phyloP scores from a whole-genome alignment of 257 asterid genomes.

The Cynanchum wilfordii region DNA sequence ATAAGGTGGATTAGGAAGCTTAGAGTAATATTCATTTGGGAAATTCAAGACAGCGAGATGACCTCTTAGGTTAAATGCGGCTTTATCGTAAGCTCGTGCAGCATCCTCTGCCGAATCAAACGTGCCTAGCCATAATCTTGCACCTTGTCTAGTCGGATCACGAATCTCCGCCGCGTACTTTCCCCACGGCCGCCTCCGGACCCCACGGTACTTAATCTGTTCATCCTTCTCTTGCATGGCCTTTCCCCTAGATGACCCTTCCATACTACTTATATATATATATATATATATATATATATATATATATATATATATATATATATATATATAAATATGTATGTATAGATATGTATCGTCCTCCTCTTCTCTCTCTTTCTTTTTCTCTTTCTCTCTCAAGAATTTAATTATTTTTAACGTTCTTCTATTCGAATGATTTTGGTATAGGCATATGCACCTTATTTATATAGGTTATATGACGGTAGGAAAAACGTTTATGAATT shows the following conservation, averaged over 20 bases:
- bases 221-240: slow-evolving; percentile 20
- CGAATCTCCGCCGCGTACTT: slow-evolving; percentile 90
- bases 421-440: background rate
- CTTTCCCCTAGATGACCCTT: slow-evolving; percentile 11
- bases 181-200: slow-evolving; percentile 77
- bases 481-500: background rate
- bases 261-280: background rate
- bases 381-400: background rate
- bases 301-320: too few species aligned
- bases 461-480: slow-evolving; percentile 1
- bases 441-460: background rate
- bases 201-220: slow-evolving; percentile 66
- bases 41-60: slow-evolving; percentile 70
- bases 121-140: slow-evolving; percentile 77
- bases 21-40: slow-evolving; percentile 54
- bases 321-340: too few species aligned
- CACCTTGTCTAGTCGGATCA: slow-evolving; percentile 51
- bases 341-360: too few species aligned
- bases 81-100: slow-evolving; percentile 66
- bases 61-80: slow-evolving; percentile 69
- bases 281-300: too few species aligned
- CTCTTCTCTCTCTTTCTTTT: background rate
- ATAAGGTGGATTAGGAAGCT: slow-evolving; percentile 54
- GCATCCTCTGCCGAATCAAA: slow-evolving; percentile 64
- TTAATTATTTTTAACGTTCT: background rate